A percentile compares a stretch with the other conserved stretches of the same genome.
Conservation (phyloP, 108 stramenopile genomes). For the Cylindrotheca fusiformis region DNA sequence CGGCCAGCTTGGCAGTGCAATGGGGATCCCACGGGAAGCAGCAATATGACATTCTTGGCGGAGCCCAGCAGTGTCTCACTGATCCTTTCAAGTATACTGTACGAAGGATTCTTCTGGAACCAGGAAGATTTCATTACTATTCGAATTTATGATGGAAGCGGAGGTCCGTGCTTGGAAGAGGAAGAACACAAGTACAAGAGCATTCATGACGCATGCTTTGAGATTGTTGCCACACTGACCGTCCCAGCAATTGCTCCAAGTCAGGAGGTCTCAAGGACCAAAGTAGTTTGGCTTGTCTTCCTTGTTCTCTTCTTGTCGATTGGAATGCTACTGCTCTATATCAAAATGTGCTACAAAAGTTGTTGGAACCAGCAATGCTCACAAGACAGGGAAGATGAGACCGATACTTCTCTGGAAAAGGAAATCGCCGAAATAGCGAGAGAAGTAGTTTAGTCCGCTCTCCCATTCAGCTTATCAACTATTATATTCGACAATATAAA, state of each 20-base stretch:
- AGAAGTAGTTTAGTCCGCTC: too few species aligned
- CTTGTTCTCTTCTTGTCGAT: too few species aligned
- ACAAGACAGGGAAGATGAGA: too few species aligned
- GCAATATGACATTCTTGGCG: constrained; percentile 34
- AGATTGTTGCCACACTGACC: constrained; percentile 5
- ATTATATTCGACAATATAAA: too few species aligned
- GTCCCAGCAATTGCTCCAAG: constrained; percentile 16
- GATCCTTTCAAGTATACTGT: constrained; percentile 24
- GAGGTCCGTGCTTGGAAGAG: constrained; percentile 13
- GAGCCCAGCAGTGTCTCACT: constrained; percentile 14
- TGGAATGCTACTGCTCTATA: too few species aligned
- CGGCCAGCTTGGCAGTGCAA: constrained; percentile 15
- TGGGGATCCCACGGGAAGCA: constrained; percentile 12
- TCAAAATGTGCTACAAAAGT: too few species aligned
- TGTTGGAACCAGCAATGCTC: too few species aligned
- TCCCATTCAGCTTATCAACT: too few species aligned
- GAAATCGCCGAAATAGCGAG: too few species aligned
- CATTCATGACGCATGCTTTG: constrained; percentile 16
- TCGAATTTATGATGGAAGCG: constrained; percentile 21
- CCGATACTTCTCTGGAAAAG: too few species aligned
- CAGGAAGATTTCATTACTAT: constrained; percentile 18
- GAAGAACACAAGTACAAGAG: constrained; percentile 6
- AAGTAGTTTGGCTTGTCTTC: too few species aligned
- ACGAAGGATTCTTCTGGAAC: constrained; percentile 28
- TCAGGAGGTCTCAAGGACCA: too few species aligned